Evolutionary conservation across 2,329 filamentous ascomycete genomes (phyloP), one percentile per base, ranked within the genome.

Genomic region (Fusarium palustre): DNA sequence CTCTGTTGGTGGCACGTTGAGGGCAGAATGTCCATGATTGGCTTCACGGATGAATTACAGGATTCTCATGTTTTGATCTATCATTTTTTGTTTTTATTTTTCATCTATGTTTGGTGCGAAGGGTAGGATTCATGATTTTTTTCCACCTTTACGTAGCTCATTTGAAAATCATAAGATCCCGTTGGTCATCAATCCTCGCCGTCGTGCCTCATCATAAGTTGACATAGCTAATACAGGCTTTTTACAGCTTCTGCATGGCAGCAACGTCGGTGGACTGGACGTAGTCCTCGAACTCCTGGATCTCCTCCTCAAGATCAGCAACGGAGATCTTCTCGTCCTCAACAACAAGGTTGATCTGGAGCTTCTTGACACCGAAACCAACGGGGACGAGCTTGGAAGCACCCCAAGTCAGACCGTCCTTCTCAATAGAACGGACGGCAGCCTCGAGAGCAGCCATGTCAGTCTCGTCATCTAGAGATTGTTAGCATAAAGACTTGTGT

Each of bases 301-400:
- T 97, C 86, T 92, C 78, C 80, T 93, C 90, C 87, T 97, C 89
- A 75, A 99, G 90, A 69, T 97, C 95, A 75, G 91, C 88, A 72
- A 92, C 81, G 74, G 92, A 94, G 79, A 99, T 82, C 89, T 97
- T 97, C 74, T 98, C 95, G 81, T 99, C 96, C 87, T 98, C 96
- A 72, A 98, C 86, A 76, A 98, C 94, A 75, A 98, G 84, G 91
- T 93, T 98, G 87, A 99, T 97, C 89, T 98, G 95, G 71, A 99
- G 90, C 90, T 98, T 98, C 88, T 92, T 96, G 87, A 99, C 97
- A 87, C 96, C 96, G 88, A 93, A 99, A 78, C 94, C 95, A 77
- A 99, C 91, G 73, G 94, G 82, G 54, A 97, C 91, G 72, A 97
- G 86, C 87, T 96, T 92, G 81, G 92, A 94, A 72, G 87, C 90